Percentiles rank a stretch among this genome's conserved stretches.
Conservation (phyloP, 768 basidiomycete genomes). For the Tricholoma furcatifolium region DNA sequence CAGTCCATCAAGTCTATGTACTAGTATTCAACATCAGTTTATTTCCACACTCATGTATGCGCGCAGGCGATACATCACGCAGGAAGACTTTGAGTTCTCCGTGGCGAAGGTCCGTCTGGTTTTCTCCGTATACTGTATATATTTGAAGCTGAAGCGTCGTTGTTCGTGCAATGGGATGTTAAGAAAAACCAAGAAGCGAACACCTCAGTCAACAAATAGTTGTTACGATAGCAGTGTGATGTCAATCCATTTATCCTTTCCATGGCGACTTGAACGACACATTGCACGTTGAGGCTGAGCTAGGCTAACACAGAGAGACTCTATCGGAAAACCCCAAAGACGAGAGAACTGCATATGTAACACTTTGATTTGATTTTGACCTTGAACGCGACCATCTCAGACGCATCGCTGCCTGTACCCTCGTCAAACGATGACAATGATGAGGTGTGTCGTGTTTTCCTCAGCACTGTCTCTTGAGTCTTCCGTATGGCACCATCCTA, state of each 20-base stretch:
- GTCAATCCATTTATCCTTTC: neutral
- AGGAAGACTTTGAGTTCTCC: conserved; percentile 98
- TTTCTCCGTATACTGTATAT: neutral
- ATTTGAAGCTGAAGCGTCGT: neutral
- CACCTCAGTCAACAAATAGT: conserved; percentile 89
- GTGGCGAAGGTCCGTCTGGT: conserved; percentile 75
- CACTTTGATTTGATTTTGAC: too few species aligned
- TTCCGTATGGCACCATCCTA: too few species aligned
- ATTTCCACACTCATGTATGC: conserved; percentile 84
- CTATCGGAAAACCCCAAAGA: too few species aligned
- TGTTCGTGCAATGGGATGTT: conserved; percentile 56
- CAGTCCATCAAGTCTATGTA: neutral
- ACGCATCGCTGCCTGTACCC: too few species aligned
- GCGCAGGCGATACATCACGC: conserved; percentile 93
- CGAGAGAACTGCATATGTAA: too few species aligned
- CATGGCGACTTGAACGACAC: too few species aligned
- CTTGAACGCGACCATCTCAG: too few species aligned
- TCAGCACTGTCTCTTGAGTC: too few species aligned
- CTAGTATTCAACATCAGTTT: neutral
- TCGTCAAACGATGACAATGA: too few species aligned
- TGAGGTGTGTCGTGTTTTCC: too few species aligned
- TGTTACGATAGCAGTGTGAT: neutral
- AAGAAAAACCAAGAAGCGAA: conserved; percentile 98
- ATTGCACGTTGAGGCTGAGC: too few species aligned
- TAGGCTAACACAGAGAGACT: too few species aligned